Percentiles rank a stretch among this genome's conserved stretches.
Conservation (phyloP, 495 filamentous ascomycete genomes). For the Aspergillus carlsbadensis region DNA sequence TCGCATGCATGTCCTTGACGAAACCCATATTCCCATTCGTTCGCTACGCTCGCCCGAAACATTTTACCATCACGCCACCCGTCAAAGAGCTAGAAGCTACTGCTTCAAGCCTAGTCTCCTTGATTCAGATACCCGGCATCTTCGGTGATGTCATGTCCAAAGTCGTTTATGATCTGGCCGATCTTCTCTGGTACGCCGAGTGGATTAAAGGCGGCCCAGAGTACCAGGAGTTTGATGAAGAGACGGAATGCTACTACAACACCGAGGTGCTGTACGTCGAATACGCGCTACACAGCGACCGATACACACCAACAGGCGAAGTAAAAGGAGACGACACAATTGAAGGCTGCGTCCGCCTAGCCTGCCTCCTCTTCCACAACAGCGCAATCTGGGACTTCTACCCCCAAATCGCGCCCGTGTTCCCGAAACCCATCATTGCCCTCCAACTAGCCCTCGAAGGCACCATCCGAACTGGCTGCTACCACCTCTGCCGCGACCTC, state of each 20-base stretch:
- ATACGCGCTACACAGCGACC: constrained; percentile 42
- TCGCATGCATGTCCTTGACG: constrained; percentile 44
- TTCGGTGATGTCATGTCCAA: constrained; percentile 35
- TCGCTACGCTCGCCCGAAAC: constrained; percentile 36
- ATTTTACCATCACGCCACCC: constrained; percentile 35
- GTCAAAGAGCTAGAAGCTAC: constrained; percentile 34
- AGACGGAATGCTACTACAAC: constrained; percentile 48
- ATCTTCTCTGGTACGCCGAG: constrained; percentile 44
- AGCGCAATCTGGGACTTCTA: constrained; percentile 48
- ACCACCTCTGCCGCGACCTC: constrained; percentile 36
- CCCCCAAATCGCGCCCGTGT: constrained; percentile 38
- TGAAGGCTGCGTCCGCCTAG: constrained; percentile 44
- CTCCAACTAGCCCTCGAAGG: constrained; percentile 38
- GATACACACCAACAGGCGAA: constrained; percentile 61
- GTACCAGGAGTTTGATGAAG: constrained; percentile 37
- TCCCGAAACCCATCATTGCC: constrained; percentile 39
- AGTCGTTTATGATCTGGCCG: constrained; percentile 39
- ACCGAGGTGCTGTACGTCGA: constrained; percentile 46
- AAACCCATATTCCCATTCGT: constrained; percentile 49
- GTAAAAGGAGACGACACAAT: constrained; percentile 53
- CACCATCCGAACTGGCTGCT: constrained; percentile 37
- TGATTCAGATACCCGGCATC: constrained; percentile 41
- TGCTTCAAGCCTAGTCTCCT: constrained; percentile 36
- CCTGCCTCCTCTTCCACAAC: constrained; percentile 47
- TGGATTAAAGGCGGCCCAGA: constrained; percentile 37